phyloP scores from a whole-genome alignment of 2,329 filamentous ascomycete genomes.

The Arthrobotrys pseudoclavata region DNA sequence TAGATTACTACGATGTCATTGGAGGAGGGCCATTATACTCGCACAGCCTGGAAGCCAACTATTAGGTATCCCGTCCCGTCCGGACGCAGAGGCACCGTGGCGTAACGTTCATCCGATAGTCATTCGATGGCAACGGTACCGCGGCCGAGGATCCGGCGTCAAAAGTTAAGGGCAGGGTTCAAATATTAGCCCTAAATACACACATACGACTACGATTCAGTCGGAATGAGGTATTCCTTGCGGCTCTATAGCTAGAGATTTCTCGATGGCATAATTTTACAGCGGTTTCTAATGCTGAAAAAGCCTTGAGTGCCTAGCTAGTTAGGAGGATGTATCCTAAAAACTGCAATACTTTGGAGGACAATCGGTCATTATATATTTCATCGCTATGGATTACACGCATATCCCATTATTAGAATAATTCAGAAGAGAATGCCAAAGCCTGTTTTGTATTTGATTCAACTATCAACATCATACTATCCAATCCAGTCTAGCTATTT shows the following conservation, averaged over 20 bases:
- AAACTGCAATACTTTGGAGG: too few relatives aligned
- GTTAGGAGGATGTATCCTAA: too few relatives aligned
- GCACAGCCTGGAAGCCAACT: not conserved
- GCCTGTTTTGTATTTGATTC: not conserved
- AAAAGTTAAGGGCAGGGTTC: not conserved
- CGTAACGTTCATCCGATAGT: slow-evolving; percentile 18
- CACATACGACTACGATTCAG: not conserved
- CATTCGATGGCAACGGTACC: slow-evolving; percentile 17
- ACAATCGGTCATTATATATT: too few relatives aligned
- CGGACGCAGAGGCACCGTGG: slow-evolving; percentile 15
- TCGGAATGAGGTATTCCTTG: not conserved
- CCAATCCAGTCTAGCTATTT: too few relatives aligned
- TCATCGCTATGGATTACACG: too few relatives aligned
- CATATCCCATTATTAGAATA: too few relatives aligned
- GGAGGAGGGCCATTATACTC: not conserved
- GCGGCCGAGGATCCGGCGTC: slow-evolving; percentile 13
- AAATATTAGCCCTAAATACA: not conserved
- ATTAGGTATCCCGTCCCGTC: not conserved
- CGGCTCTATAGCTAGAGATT: too few relatives aligned
- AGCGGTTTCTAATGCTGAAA: too few relatives aligned
- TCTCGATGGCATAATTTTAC: too few relatives aligned
- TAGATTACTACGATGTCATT: not conserved
- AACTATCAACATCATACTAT: not conserved
- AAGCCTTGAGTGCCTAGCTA: too few relatives aligned
- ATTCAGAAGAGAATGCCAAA: too few relatives aligned